Conservation (phyloP, 129 eudicot genomes). For the Helianthus tuberosus region DNA sequence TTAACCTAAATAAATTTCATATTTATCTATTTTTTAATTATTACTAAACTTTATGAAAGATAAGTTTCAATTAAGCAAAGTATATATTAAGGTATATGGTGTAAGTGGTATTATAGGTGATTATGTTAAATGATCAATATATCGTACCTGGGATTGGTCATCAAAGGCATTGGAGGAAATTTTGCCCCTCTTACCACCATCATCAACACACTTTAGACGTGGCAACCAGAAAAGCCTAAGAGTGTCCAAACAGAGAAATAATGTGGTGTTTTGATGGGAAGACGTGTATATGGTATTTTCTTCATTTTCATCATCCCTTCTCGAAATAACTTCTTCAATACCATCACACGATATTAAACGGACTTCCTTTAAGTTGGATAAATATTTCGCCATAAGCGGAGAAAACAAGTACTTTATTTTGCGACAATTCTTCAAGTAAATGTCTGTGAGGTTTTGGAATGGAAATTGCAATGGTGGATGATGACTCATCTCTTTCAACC, state of each 20-base stretch:
- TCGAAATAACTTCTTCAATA: conserved; percentile 20
- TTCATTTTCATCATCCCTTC: no score
- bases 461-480: background rate
- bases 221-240: background rate
- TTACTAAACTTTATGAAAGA: no score
- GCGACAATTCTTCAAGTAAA: rapidly evolving
- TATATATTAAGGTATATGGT: background rate
- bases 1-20: no score
- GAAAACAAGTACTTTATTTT: conserved; percentile 24
- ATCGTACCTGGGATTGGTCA: background rate
- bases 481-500: no score
- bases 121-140: no score
- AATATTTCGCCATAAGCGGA: conserved; percentile 12
- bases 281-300: no score
- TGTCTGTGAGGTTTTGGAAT: conserved; percentile 9
- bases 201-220: conserved; percentile 5
- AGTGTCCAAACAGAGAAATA: background rate
- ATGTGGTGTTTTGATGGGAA: no score
- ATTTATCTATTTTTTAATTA: no score
- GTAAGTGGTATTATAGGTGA: no score
- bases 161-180: background rate
- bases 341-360: rapidly evolving
- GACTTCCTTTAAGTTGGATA: background rate
- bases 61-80: no score
- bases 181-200: background rate